Base-by-base conservation (phyloP, 2,329 filamentous ascomycete genomes). In the Sclerotinia nivalis region DNA sequence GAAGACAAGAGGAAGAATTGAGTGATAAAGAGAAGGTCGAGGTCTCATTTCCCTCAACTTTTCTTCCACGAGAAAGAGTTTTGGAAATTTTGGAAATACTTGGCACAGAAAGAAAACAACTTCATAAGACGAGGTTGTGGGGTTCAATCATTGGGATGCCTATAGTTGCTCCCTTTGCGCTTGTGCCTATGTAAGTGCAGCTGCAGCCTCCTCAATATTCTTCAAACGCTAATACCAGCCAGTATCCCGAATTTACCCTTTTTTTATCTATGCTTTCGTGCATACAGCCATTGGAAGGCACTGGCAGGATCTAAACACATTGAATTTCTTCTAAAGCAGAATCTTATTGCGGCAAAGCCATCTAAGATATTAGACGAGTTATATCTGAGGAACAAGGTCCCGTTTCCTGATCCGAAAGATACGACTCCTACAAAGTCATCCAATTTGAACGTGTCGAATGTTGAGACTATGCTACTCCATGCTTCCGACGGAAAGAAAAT, bases 161-260 rank as follows among this genome's bases (percentile, higher is more conserved):
- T 31, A 85, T 97, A 66, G 91, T 91, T 64, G 86, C 89, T 1
- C 96, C 96, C 0, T 88, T 98, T 79, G 93, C 89, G 5, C 81
- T 97, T 60, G 83, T 99, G 56, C 96, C 96, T 59, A 78, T 98
- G 93, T 96, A 87, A 81, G 92, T 83, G 20, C 10, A 10, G 15
- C 28, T 58, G 65, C 18, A 6, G 22, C 18, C 10, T 56, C 22
- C 5, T 15, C 6, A 22, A 50, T 22, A 43, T 45, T n/a, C 1
- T 66, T 18, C 12, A 15, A 22, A n/a, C 22, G 50, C 67, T 69
- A 69, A 69, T n/a, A 25, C 40, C 40, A 34, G 6, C 18, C 74
- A 96, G 93, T 72, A 86, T 97, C 73, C 94, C 95, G 49, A 97
- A 99, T 79, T 84, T 99, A 18, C 96, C 96, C 25, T 98, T 98